Evolutionary conservation across 106 monocot genomes (phyloP), one percentile per base, ranked within the genome.

Genomic region (Iris macrosiphon): DNA sequence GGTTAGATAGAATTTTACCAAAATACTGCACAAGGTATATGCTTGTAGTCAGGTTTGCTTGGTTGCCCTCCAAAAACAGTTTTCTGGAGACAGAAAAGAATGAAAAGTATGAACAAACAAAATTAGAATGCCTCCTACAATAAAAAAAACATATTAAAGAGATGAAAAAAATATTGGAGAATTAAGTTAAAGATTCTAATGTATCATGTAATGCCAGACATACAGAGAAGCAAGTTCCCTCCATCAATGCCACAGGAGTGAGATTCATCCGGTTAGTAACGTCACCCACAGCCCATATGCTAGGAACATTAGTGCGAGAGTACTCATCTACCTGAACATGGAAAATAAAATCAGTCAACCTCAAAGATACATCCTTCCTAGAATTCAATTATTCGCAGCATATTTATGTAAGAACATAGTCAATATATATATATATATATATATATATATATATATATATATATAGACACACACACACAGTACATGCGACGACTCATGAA

Each of bases 221-320:
- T 87, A 99, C 98, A 29, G 98, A 63, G 64, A 99, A 99, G 43
- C 75, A 81, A 59, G 91, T 99, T 53, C 91, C 98, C 61, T 99
- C 98, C 91, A 99, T 84, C 27, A 99, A 71, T 44, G 98, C 98
- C 32, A 99, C 98, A 63, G 98, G 98, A 55, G 98, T 99, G 43
- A 99, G 75, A 84, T 99, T 99, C 78, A 99, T 74, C 54, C 98
- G 65, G 64, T 99, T 99, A 49, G 98, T 99, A 61, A 99, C 91
- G 79, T 99, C 98, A 61, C 98, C 98, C 33, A 99, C 78, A 49
- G 98, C 98, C 98, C 98, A 99, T 63, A 99, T 92, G 56, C 65
- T 99, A n/a, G 98, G 91, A 32, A 91, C 60, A 37, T 59, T 81
- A 52, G 87, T 81, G 22, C 68, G 63, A 40, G 98, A 99, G 60